Evolutionary conservation across 306 rosid species (phyloP).

Genomic region (Vigna angularis): DNA sequence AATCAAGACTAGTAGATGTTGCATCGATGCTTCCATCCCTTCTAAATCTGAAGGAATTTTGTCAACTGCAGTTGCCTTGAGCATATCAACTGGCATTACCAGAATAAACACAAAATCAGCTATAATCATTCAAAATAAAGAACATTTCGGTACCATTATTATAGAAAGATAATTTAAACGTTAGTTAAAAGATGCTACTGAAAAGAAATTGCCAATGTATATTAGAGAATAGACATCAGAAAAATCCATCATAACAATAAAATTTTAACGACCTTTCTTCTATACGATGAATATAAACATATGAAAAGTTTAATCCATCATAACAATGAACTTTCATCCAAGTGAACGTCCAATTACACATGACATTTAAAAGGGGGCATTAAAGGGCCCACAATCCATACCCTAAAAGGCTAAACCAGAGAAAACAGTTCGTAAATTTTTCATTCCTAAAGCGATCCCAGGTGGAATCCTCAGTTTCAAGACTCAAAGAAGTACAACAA

Average conservation of each 20-base stretch:
- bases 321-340: neutral
- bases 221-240: neutral
- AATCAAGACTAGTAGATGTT: conserved; percentile 79
- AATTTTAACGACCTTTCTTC: neutral
- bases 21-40: conserved; percentile 98
- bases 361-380: neutral
- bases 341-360: neutral
- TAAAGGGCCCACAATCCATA: neutral
- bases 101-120: conserved; percentile 38
- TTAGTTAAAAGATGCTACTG: neutral
- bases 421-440: neutral
- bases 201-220: neutral
- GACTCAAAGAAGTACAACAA: neutral
- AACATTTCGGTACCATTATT: neutral
- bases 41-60: conserved; percentile 96
- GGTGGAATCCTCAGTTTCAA: neutral
- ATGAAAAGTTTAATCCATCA: neutral
- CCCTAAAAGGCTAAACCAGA: neutral
- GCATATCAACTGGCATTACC: conserved; percentile 68
- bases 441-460: neutral
- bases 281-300: neutral
- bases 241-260: neutral
- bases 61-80: conserved; percentile 79
- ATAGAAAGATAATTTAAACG: neutral
- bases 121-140: conserved; percentile 8